Evolutionary conservation across 805 yeast species (phyloP), one percentile per base, ranked within the genome.

Genomic region (Starmerella bombi): DNA sequence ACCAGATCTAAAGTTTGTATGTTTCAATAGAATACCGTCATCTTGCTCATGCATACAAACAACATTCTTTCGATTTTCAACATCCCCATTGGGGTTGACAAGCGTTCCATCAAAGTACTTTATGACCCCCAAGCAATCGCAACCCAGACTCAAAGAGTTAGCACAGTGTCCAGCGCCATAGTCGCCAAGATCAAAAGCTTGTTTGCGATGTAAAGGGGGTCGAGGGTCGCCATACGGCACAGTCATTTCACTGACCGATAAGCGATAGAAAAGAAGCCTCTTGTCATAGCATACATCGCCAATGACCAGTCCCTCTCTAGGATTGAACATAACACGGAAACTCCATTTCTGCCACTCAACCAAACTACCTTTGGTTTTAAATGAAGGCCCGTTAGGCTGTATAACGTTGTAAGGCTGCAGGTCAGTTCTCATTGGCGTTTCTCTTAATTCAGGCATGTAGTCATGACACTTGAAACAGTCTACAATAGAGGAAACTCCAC

Each of bases 381-480:
- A 80, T 2, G 82, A 74, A 14, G 85, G 74, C 48, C 93, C 93
- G 51, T 80, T 85, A 37, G 91, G 88, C 62, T 80, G 93, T 79
- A 63, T 76, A 79, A 78, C 69, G 46, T 76, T 59, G 57, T 77
- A 68, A 33, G 88, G 86, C 60, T 78, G 79, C 50, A 79, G 65
- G 25, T 70, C 76, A 22, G 69, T 74, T 61, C 82, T 70, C 32
- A 58, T 44, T 28, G 58, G 44, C 54, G 72, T 76, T 34, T 75
- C 77, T 3, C 51, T 45, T 53, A 78, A 64, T 40, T 75, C 83
- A 36, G 84, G 82, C 59, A 77, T 80, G 61, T 78, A 80, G 60
- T 80, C 85, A 38, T 73, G 78, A 39, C 73, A 65, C 44, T 68
- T 66, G 51, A 75, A 75, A 37, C 68, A 64, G 45, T 70, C 70